Conservation (phyloP, 176 grass and related monocot species). For the Poa pratensis region DNA sequence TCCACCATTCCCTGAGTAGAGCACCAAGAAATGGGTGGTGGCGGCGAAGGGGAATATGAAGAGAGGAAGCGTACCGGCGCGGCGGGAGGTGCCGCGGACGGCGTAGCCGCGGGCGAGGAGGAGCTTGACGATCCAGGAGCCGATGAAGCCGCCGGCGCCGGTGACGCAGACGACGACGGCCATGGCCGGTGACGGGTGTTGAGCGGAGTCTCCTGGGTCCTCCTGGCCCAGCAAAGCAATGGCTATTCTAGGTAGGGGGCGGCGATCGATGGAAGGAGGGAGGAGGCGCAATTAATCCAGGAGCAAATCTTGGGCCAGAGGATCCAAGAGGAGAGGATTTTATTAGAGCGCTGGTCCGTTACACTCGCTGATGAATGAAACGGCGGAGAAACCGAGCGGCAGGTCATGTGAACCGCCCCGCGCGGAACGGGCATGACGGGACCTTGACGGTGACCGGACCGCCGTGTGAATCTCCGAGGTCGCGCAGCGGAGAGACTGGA, state of each 20-base stretch:
- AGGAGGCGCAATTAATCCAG: neutral
- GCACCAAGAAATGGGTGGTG: neutral
- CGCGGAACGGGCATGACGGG: neutral
- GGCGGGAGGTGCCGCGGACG: conserved; percentile 66
- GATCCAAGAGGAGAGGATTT: neutral
- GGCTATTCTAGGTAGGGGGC: neutral
- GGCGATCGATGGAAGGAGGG: no score
- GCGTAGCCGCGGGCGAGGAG: conserved; percentile 62
- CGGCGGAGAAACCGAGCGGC: conserved; percentile 26
- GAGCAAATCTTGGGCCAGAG: conserved; percentile 4
- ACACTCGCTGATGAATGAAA: neutral
- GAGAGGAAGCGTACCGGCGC: conserved; percentile 27
- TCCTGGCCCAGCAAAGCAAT: no score
- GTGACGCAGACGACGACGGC: conserved; percentile 60
- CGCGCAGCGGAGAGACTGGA: neutral
- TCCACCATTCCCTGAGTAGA: neutral
- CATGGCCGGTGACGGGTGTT: conserved; percentile 9
- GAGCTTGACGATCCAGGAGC: conserved; percentile 67
- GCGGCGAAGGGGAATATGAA: neutral
- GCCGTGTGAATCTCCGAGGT: conserved; percentile 6
- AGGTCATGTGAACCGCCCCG: neutral
- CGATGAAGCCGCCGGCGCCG: conserved; percentile 70
- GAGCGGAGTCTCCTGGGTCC: neutral
- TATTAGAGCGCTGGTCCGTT: neutral
- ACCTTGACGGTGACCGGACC: neutral